Evolutionary conservation across 2,329 filamentous ascomycete genomes (phyloP).

Genomic region (Venturiaceae sp.): DNA sequence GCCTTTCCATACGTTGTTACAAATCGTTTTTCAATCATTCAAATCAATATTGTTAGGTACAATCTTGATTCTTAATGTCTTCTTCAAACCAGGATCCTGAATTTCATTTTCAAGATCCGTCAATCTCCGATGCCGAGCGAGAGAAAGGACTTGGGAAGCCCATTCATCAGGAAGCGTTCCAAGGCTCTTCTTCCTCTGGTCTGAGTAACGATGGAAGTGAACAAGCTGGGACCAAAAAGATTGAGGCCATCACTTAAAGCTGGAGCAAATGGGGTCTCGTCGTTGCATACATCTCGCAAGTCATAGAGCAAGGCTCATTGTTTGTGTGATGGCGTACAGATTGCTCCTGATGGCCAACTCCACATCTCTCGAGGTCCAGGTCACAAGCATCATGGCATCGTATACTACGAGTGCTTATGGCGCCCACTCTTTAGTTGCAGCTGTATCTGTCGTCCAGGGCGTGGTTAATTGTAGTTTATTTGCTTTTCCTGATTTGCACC

Average conservation of each 20-base stretch:
- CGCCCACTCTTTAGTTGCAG: constrained; percentile 55
- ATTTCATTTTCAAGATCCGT: background rate
- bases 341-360: constrained; percentile 48
- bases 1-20: too few relatives aligned
- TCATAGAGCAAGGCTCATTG: background rate
- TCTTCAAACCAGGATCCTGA: background rate
- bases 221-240: constrained; percentile 34
- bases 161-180: too few relatives aligned
- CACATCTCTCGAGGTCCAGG: constrained; percentile 58
- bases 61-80: too few relatives aligned
- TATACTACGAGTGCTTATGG: constrained; percentile 59
- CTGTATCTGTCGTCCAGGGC: constrained; percentile 53
- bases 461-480: constrained; percentile 54
- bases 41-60: too few relatives aligned
- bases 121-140: background rate
- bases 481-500: constrained; percentile 10
- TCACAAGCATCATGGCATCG: constrained; percentile 48
- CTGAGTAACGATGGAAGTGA: background rate
- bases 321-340: constrained; percentile 15
- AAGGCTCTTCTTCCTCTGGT: background rate
- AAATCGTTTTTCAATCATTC: too few relatives aligned
- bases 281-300: constrained; percentile 34
- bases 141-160: background rate
- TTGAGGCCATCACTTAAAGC: constrained; percentile 37
- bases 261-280: constrained; percentile 39